Evolutionary conservation across 768 basidiomycete genomes (phyloP), one percentile per base, ranked within the genome.

Genomic region (Tylopilus plumbeoviolaceoides): DNA sequence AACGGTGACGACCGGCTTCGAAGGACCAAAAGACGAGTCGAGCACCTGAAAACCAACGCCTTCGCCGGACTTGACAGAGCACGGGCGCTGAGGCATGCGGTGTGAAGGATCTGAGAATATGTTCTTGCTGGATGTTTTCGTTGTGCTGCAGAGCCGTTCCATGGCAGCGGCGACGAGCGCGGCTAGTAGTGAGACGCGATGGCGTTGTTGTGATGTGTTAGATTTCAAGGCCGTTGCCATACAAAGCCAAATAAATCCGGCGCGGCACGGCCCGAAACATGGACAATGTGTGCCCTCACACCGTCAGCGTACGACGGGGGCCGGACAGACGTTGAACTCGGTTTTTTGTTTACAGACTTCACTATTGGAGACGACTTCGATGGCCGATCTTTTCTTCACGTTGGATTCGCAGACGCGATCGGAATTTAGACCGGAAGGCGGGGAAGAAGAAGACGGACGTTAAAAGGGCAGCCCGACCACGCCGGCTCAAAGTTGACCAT

Each of bases 121-220:
- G 27, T 51, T 27, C 25, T 28, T 47, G 1, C 25, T 38, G 8
- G 20, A 18, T 0, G 42, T 7, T 17, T 44, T 53, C 4, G 36
- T 21, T 31, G 10, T 5, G 17, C 14, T 10, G 3, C 3, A 31
- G 15, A 71, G n/a, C 14, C 11, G 45, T 40, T 69, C 68, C 68
- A 69, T 71, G 41, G 23, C 27, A 23, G 42, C n/a, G 38, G 41
- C 4, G 40, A 28, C 28, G 39, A 46, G 42, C 28, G 15, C 42
- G 42, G 38, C 51, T 47, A 10, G 14, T 25, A 10, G 17, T 31
- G 23, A 9, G 39, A 45, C 48, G 41, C 25, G 38, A 56, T 44
- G 58, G 59, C 59, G 66, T 70, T 68, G 58, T 68, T 68, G 64
- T 63, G 39, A 31, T 53, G 15, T 68, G 55, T 68, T 70, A 45